Percentiles rank a stretch among this genome's conserved stretches.
Evolutionary conservation across 2,329 filamentous ascomycete species (phyloP).

Genomic region (Exophiala lecanii-corni): DNA sequence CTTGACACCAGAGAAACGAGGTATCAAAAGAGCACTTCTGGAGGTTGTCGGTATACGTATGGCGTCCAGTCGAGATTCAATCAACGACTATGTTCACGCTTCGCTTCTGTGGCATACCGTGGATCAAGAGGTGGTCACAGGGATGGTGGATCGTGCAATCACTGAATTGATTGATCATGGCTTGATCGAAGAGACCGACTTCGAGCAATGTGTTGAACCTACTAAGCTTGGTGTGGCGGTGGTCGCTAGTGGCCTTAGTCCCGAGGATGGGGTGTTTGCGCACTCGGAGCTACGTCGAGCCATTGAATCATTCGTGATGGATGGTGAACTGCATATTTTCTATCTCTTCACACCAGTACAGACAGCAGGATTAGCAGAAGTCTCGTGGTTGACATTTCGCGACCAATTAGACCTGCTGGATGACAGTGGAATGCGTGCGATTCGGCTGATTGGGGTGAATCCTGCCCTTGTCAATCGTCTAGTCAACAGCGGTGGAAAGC

Average conservation of each 20-base stretch:
- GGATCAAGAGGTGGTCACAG: conserved; percentile 46
- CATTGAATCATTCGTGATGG: conserved; percentile 70
- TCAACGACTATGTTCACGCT: conserved; percentile 64
- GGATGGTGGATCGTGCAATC: conserved; percentile 56
- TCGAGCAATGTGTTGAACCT: conserved; percentile 37
- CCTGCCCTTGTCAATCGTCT: conserved; percentile 61
- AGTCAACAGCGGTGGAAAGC: conserved; percentile 57
- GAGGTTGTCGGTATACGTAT: conserved; percentile 66
- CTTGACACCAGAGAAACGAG: conserved; percentile 61
- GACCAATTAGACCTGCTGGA: conserved; percentile 66
- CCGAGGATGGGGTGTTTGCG: conserved; percentile 70
- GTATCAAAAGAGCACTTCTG: conserved; percentile 66
- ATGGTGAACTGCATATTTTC: conserved; percentile 73
- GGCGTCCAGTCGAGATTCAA: conserved; percentile 59
- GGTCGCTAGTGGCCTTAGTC: conserved; percentile 67
- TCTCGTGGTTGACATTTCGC: conserved; percentile 70
- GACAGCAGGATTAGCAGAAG: conserved; percentile 41
- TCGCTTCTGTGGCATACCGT: conserved; percentile 60
- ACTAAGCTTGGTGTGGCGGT: conserved; percentile 66
- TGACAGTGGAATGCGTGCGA: conserved; percentile 65
- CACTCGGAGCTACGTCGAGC: conserved; percentile 64
- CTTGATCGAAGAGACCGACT: conserved; percentile 51
- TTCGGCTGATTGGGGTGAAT: conserved; percentile 64
- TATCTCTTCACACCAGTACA: conserved; percentile 74
- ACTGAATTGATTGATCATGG: conserved; percentile 52